These are phyloP conservation scores for Comarum palustre DNA, from an alignment of 306 rosid species.

Conservation along the genomic window DNA sequence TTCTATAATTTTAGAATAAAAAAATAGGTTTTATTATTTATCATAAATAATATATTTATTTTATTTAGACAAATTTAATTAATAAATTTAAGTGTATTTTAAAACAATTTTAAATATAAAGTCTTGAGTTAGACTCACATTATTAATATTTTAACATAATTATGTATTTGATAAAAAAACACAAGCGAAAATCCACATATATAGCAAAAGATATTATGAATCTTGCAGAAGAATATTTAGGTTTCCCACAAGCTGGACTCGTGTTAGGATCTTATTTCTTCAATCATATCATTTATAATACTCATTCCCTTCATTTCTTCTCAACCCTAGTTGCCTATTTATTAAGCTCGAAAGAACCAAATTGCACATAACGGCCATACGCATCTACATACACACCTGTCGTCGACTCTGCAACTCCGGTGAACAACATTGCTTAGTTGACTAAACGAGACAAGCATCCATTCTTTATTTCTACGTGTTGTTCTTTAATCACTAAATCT, in stretches of 20 bases:
- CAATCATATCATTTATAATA: neutral
- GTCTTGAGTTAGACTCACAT: too few species aligned
- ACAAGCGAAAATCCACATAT: neutral
- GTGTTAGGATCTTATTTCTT: neutral
- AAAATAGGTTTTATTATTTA: too few species aligned
- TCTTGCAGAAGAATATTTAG: neutral
- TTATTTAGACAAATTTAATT: too few species aligned
- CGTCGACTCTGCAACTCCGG: too few species aligned
- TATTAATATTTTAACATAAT: too few species aligned
- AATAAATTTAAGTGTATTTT: too few species aligned
- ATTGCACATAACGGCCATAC: neutral
- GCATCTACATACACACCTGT: neutral
- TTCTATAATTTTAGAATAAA: too few species aligned
- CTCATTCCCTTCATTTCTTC: neutral
- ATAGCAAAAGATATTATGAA: neutral
- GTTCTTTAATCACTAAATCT: neutral
- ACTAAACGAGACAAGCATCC: neutral
- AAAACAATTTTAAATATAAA: too few species aligned
- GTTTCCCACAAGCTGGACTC: conserved; percentile 14
- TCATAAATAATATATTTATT: too few species aligned
- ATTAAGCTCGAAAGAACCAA: neutral
- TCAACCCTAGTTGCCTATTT: neutral
- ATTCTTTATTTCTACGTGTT: neutral
- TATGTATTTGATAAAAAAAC: too few species aligned
- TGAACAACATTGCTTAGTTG: too few species aligned